Percentiles rank a stretch among this genome's conserved stretches.
These are phyloP conservation scores for Scedosporium aurantiacum DNA, from an alignment of 2,329 filamentous ascomycete species.

Conservation along the genomic window DNA sequence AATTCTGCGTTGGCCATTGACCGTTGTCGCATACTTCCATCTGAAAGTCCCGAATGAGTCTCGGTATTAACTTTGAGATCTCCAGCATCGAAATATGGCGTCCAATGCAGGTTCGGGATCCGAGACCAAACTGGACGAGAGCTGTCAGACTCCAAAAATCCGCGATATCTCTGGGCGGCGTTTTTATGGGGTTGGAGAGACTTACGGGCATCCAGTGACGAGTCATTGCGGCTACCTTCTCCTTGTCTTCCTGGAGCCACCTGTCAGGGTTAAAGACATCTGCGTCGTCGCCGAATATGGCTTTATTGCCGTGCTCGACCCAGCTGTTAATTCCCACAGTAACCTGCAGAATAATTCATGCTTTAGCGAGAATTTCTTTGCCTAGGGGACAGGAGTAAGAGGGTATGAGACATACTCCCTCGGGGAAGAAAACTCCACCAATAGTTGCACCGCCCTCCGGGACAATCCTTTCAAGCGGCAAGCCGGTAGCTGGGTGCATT, in stretches of 20 bases:
- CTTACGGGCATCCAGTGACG: constrained; percentile 15
- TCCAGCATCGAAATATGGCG: constrained; percentile 32
- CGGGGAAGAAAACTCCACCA: constrained; percentile 17
- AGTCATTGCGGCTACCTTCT: constrained; percentile 1
- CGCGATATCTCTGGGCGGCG: neutral
- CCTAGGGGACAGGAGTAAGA: neutral
- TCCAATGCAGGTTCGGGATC: constrained; percentile 30
- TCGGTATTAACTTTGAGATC: constrained; percentile 29
- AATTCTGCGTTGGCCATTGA: constrained; percentile 24
- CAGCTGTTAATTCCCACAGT: constrained; percentile 21
- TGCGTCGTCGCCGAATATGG: constrained; percentile 18
- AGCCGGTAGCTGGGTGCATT: constrained; percentile 32
- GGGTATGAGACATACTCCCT: constrained; percentile 10
- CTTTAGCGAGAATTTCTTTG: too few relatives aligned
- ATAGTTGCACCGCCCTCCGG: constrained; percentile 30
- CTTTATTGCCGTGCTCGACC: constrained; percentile 17
- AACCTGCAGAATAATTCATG: neutral
- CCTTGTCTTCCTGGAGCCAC: constrained; percentile 18
- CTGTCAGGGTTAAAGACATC: constrained; percentile 23
- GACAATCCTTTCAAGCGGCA: constrained; percentile 34
- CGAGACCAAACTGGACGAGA: constrained; percentile 24
- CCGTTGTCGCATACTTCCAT: constrained; percentile 16
- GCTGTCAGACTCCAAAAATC: neutral
- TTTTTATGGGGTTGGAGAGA: neutral
- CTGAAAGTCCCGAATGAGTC: constrained; percentile 22